Base-by-base conservation (phyloP, 352 stramenopile genomes). In the Pythium aquatile region DNA sequence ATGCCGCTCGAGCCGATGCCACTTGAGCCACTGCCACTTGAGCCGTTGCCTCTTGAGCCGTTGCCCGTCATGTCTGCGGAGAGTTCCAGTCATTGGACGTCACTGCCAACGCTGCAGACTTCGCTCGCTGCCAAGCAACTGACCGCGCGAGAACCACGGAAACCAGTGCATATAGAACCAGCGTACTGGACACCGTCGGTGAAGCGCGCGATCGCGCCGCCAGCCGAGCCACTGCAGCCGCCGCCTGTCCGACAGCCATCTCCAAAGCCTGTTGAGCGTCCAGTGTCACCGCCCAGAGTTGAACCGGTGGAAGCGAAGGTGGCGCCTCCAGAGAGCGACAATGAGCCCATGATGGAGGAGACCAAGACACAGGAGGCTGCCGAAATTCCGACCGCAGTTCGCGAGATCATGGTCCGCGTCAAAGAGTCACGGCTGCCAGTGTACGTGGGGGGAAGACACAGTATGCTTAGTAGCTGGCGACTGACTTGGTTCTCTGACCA, bases 331-430 rank as follows among this genome's bases (percentile, higher is more conserved):
- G n/a, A 51, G 7, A 51, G 44, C 20, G 44, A 51, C 20, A 20
- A 51, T 51, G 44, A 51, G n/a, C 44, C 44, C 17, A 51, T 51
- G 44, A 13, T 51, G 44, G 44, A 51, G 20, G 20, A 29, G 4
- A 51, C 44, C 8, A 30, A 51, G 8, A 16, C 55, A 28, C 26
- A 56, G n/a, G 30, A 29, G 11, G 29, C 11, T 10, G 37, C 47
- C 20, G 54, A 30, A 33, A 56, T 65, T 8, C 63, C 63, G 16
- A 65, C 63, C 1, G 57, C 60, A 28, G 51, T 70, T 30, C 63
- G 61, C 35, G 63, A 70, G 57, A 70, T 70, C 49, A 44, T 70
- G 14, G 44, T 62, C 9, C 63, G 57, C 24, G 57, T 54, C 20
- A 70, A 65, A 39, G 63, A 70, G 30, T 35, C 56, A 8, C 63